Conservation (phyloP, 192 early-diverging fungal species). For the Thoreauomyces humboldtii region DNA sequence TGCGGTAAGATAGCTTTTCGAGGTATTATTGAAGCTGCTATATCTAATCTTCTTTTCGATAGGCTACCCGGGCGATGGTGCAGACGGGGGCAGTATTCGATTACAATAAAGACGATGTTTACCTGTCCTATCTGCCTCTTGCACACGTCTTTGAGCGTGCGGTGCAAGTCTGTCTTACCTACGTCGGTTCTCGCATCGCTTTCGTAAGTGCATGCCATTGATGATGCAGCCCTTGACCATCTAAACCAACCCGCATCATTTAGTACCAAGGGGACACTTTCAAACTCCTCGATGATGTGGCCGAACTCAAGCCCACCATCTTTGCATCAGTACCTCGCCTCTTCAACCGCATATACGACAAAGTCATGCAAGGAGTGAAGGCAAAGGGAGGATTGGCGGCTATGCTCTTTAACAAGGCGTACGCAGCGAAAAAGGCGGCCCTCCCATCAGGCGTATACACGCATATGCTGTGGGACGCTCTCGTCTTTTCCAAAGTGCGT, state of each 20-base stretch:
- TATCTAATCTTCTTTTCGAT: too few species aligned
- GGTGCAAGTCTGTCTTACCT: conserved; percentile 17
- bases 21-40: too few species aligned
- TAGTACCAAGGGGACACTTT: conserved; percentile 66
- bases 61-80: conserved; percentile 8
- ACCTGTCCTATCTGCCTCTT: conserved; percentile 87
- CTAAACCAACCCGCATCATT: too few species aligned
- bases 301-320: conserved; percentile 73
- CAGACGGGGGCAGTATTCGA: conserved; percentile 12
- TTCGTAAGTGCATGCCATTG: conserved; percentile 59
- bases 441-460: background rate
- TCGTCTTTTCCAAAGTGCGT: conserved; percentile 83
- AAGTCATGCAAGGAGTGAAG: conserved; percentile 49
- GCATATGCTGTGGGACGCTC: conserved; percentile 70
- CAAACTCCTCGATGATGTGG: conserved; percentile 82
- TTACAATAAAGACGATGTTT: conserved; percentile 46
- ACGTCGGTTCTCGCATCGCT: conserved; percentile 74
- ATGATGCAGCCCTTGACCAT: conserved; percentile 75
- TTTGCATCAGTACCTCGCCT: conserved; percentile 86
- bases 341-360: conserved; percentile 85
- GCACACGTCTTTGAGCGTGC: conserved; percentile 84
- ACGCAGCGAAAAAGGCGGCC: conserved; percentile 40
- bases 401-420: conserved; percentile 60
- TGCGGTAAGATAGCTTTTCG: too few species aligned
- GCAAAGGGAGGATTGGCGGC: conserved; percentile 22